Conservation (phyloP, 2,329 filamentous ascomycete species). For the Atkinsonella texensis region DNA sequence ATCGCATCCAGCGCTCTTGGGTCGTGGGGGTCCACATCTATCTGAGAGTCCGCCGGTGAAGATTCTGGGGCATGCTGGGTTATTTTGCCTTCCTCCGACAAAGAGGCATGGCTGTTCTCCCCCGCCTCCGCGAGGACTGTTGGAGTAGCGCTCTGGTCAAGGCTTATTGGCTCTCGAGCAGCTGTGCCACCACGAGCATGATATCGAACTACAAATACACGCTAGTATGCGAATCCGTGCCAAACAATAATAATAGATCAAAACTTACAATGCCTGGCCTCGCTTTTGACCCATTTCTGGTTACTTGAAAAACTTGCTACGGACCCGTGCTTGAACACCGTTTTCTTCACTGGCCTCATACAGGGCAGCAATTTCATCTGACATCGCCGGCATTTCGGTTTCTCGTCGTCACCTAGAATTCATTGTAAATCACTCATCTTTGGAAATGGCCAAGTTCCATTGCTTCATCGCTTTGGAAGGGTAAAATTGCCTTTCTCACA, state of each 20-base stretch:
- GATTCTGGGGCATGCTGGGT: neutral
- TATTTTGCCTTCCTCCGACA: neutral
- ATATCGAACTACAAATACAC: slow-evolving; percentile 9
- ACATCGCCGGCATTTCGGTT: slow-evolving; percentile 24
- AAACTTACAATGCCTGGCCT: slow-evolving; percentile 21
- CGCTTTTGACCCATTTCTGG: slow-evolving; percentile 26
- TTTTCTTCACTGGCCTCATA: slow-evolving; percentile 21
- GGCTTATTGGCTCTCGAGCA: slow-evolving; percentile 1
- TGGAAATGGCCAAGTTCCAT: neutral
- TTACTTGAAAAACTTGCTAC: slow-evolving; percentile 20
- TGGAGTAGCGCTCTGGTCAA: neutral
- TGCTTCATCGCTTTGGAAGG: neutral
- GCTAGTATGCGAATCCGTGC: neutral
- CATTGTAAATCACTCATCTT: neutral
- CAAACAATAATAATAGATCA: neutral
- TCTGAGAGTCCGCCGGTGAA: neutral
- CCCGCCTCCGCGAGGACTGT: neutral
- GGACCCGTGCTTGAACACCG: slow-evolving; percentile 25
- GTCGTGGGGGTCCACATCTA: neutral
- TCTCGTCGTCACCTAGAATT: slow-evolving; percentile 24
- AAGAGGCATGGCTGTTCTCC: neutral
- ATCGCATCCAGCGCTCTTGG: neutral
- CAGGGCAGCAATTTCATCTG: slow-evolving; percentile 21
- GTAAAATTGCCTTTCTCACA: slow-evolving; percentile 13
- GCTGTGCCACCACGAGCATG: slow-evolving; percentile 9